A percentile compares a stretch with the other conserved stretches of the same genome.
phyloP scores from a whole-genome alignment of 805 yeast genomes.

The Candida koratica region DNA sequence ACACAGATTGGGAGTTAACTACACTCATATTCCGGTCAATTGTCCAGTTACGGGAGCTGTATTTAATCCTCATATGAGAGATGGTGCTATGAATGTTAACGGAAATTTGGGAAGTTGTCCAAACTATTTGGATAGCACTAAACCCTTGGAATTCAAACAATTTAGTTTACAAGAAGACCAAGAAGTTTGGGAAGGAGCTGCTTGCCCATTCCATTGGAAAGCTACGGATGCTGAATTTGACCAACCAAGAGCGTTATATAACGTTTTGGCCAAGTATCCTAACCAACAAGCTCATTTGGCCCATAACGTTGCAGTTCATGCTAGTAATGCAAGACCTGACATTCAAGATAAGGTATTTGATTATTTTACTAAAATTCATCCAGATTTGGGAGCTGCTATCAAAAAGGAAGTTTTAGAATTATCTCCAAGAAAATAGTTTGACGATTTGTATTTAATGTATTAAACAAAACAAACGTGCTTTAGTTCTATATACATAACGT shows the following conservation, averaged over 20 bases:
- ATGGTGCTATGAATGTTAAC: slow-evolving; percentile 64
- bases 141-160: slow-evolving; percentile 45
- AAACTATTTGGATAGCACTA: slow-evolving; percentile 61
- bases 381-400: slow-evolving; percentile 63
- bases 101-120: slow-evolving; percentile 74
- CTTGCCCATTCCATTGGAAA: slow-evolving; percentile 84
- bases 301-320: slow-evolving; percentile 80
- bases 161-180: slow-evolving; percentile 58
- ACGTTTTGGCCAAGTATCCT: slow-evolving; percentile 69
- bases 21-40: slow-evolving; percentile 80
- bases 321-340: slow-evolving; percentile 59
- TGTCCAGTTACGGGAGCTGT: slow-evolving; percentile 58
- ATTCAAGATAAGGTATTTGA: slow-evolving; percentile 78
- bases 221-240: slow-evolving; percentile 60
- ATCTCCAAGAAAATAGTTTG: slow-evolving; percentile 42
- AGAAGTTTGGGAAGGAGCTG: slow-evolving; percentile 80
- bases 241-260: slow-evolving; percentile 76
- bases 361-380: slow-evolving; percentile 69
- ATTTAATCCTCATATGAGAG: slow-evolving; percentile 69
- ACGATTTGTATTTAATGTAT: slow-evolving; percentile 69
- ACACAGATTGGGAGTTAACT: slow-evolving; percentile 72
- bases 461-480: no score
- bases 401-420: slow-evolving; percentile 57
- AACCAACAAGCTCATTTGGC: slow-evolving; percentile 84
- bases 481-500: no score